Evolutionary conservation across 2,329 filamentous ascomycete species (phyloP).

Genomic region (Fusarium sp.): DNA sequence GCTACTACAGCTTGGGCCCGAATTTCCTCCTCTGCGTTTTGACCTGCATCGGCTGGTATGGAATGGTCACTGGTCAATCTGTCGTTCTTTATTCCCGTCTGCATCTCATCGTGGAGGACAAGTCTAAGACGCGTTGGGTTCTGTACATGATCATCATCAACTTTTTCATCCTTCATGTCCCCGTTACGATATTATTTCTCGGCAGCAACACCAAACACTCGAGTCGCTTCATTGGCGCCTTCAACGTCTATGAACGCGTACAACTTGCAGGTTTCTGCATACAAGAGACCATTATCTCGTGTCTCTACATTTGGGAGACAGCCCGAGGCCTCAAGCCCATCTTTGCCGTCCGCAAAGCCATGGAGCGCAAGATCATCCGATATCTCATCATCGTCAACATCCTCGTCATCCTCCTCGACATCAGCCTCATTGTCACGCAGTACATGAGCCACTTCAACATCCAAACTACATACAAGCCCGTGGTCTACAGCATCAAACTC

Average conservation of each 20-base stretch:
- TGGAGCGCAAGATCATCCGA: slow-evolving; percentile 36
- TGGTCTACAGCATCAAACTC: slow-evolving; percentile 43
- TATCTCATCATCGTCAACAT: slow-evolving; percentile 40
- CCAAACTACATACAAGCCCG: slow-evolving; percentile 41
- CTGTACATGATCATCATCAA: slow-evolving; percentile 40
- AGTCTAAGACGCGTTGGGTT: slow-evolving; percentile 38
- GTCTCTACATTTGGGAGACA: slow-evolving; percentile 42
- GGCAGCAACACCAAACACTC: slow-evolving; percentile 32
- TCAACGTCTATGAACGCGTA: slow-evolving; percentile 40
- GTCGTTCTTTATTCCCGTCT: slow-evolving; percentile 39
- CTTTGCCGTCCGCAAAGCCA: slow-evolving; percentile 25
- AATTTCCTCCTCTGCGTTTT: slow-evolving; percentile 39
- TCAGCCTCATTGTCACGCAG: slow-evolving; percentile 32
- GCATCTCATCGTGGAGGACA: slow-evolving; percentile 36
- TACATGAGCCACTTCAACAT: slow-evolving; percentile 42
- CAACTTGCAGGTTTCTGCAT: slow-evolving; percentile 39
- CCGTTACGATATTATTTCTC: slow-evolving; percentile 33
- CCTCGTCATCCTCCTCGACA: slow-evolving; percentile 39
- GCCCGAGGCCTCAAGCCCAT: slow-evolving; percentile 34
- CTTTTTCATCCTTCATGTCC: slow-evolving; percentile 36
- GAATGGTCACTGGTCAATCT: slow-evolving; percentile 41
- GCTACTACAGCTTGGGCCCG: slow-evolving; percentile 38
- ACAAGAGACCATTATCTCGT: slow-evolving; percentile 37
- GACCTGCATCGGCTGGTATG: slow-evolving; percentile 42
- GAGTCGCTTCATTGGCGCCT: slow-evolving; percentile 20